phyloP scores from a whole-genome alignment of 495 filamentous ascomycete genomes.

The Aspergillus bridgeri region DNA sequence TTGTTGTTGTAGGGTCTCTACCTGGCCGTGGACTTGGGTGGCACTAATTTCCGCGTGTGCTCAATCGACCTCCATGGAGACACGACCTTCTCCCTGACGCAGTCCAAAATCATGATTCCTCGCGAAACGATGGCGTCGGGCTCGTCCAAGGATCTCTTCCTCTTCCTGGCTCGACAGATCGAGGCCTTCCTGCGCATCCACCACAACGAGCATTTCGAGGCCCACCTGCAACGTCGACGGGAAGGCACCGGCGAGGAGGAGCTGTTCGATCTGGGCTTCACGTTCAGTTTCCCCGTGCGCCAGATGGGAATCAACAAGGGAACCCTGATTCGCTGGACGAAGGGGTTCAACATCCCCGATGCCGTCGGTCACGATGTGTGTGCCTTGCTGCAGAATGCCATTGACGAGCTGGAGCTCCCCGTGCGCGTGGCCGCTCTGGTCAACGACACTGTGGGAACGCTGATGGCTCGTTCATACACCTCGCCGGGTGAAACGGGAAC shows the following conservation, averaged over 20 bases:
- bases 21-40: constrained; percentile 92
- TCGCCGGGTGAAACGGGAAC: constrained; percentile 85
- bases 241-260: constrained; percentile 60
- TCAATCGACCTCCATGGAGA: constrained; percentile 89
- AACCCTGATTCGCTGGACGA: constrained; percentile 92
- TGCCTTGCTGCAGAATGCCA: constrained; percentile 81
- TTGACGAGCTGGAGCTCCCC: constrained; percentile 80
- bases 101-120: constrained; percentile 89
- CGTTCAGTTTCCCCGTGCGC: constrained; percentile 95
- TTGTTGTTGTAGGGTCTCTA: constrained; percentile 87
- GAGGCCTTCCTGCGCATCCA: constrained; percentile 80
- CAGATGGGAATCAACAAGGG: constrained; percentile 93
- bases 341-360: constrained; percentile 94
- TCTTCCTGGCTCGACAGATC: constrained; percentile 90
- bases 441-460: constrained; percentile 94
- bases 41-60: constrained; percentile 97
- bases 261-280: constrained; percentile 90
- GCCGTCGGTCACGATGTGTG: constrained; percentile 94
- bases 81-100: constrained; percentile 85
- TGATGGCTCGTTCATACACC: constrained; percentile 96
- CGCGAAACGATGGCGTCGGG: constrained; percentile 85
- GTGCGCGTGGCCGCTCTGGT: constrained; percentile 92
- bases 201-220: constrained; percentile 84
- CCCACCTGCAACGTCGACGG: constrained; percentile 57
- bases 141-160: constrained; percentile 82